phyloP scores from a whole-genome alignment of 768 basidiomycete species.

The Xerocomellus dryophilus region DNA sequence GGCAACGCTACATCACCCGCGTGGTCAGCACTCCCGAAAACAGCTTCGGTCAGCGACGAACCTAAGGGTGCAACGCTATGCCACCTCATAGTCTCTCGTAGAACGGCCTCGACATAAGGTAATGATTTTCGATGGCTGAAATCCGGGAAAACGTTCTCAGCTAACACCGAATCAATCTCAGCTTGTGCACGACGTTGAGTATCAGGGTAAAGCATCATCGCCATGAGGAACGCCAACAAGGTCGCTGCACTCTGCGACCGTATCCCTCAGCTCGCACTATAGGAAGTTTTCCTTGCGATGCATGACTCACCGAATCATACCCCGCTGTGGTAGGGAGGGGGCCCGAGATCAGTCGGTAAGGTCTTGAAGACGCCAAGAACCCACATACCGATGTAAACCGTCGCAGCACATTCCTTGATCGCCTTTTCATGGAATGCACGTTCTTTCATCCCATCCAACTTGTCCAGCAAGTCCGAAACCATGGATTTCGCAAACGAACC shows the following conservation, averaged over 20 bases:
- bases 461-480: constrained; percentile 27
- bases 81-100: constrained; percentile 35
- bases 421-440: constrained; percentile 18
- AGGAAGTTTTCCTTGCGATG: neutral
- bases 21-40: constrained; percentile 5
- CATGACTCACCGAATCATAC: constrained; percentile 24
- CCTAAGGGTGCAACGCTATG: constrained; percentile 31
- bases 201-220: constrained; percentile 32
- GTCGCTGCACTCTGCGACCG: constrained; percentile 22
- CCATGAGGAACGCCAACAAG: constrained; percentile 24
- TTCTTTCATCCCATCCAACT: constrained; percentile 16
- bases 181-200: constrained; percentile 29
- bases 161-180: constrained; percentile 28
- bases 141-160: constrained; percentile 18
- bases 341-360: neutral
- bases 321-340: constrained; percentile 17
- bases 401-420: constrained; percentile 29
- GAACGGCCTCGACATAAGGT: constrained; percentile 30
- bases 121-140: constrained; percentile 25
- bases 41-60: constrained; percentile 1
- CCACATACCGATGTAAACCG: constrained; percentile 30
- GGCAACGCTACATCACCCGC: constrained; percentile 21
- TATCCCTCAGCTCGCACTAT: neutral
- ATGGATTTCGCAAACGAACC: constrained; percentile 28
- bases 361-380: neutral